Evolutionary conservation across 352 stramenopile genomes (phyloP), one percentile per base, ranked within the genome.

Genomic region (Thraustochytrium striatum): DNA sequence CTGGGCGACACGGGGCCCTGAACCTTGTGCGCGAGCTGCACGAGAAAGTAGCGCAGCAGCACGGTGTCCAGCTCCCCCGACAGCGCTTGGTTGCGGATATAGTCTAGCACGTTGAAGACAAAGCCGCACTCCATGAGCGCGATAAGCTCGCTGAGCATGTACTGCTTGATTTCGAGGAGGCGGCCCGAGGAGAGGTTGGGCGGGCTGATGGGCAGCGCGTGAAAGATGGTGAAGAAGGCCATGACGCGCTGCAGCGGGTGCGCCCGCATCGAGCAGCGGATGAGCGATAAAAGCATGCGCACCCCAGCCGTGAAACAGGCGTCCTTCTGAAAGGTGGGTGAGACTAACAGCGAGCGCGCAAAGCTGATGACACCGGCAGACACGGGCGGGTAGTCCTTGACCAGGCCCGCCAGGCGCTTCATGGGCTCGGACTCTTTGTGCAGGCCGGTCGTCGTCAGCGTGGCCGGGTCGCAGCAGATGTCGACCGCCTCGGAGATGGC

Each of bases 91-190:
- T 39, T 75, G 9, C 65, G 65, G 19, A 75, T 38, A 61, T 61
- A 75, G 3, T 75, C 65, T n/a, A 75, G 65, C n/a, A 75, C 65
- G 41, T 75, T 39, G 52, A 75, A 75, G 30, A 75, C 32, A 43
- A 75, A 75, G 32, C 65, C 65, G 2, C 16, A 50, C 65, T 75
- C 41, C 21, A 75, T 25, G 35, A 75, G 52, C 30, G 52, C 21
- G 43, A 75, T 75, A 28, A 75, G 52, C 50, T 75, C 65, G 39
- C 68, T 43, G 13, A 75, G 13, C 0, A 75, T 70, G 32, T 61
- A 32, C 52, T 9, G 43, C 41, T 75, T 75, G 65, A 75, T 75
- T 35, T 75, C 65, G 19, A 75, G 32, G 36, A 75, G 65, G 33
- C 36, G 58, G 35, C 41, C 7, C 25, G 43, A 43, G 50, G 58